Evolutionary conservation across 495 filamentous ascomycete species (phyloP), one percentile per base, ranked within the genome.

Genomic region (Echria macrotheca): DNA sequence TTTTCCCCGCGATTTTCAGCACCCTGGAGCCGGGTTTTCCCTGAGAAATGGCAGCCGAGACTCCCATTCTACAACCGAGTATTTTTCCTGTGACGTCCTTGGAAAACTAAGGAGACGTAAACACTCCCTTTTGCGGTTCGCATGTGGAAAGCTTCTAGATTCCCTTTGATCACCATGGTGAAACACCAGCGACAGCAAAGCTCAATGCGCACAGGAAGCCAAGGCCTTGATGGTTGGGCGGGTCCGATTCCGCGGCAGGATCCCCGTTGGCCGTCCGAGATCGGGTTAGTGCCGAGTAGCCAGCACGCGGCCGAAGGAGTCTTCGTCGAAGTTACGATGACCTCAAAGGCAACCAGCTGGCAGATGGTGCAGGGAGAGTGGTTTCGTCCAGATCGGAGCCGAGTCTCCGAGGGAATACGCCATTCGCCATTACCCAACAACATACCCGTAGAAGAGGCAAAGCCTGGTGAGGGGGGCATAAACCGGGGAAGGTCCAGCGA

Each of bases 71-170:
- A n/a, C n/a, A n/a, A n/a, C n/a, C n/a, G n/a, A n/a, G n/a, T n/a
- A n/a, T n/a, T n/a, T n/a, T n/a, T n/a, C n/a, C n/a, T n/a, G n/a
- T n/a, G n/a, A n/a, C n/a, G n/a, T n/a, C n/a, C n/a, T n/a, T n/a
- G n/a, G n/a, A n/a, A n/a, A n/a, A n/a, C n/a, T n/a, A n/a, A n/a
- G n/a, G n/a, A n/a, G n/a, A n/a, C n/a, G n/a, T n/a, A n/a, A n/a
- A n/a, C n/a, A n/a, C n/a, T n/a, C n/a, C n/a, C n/a, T n/a, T n/a
- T n/a, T n/a, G n/a, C n/a, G n/a, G n/a, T n/a, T 49, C 44, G 33
- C 26, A 25, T 47, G 19, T 24, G 40, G 58, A 55, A 61, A 49
- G 45, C 52, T 61, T 61, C 58, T 58, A 53, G 55, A 61, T 44
- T 48, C 31, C 21, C 43, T 48, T 32, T 53, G 57, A 60, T 60